Conservation (phyloP, 768 basidiomycete species). For the Russula olivacea region DNA sequence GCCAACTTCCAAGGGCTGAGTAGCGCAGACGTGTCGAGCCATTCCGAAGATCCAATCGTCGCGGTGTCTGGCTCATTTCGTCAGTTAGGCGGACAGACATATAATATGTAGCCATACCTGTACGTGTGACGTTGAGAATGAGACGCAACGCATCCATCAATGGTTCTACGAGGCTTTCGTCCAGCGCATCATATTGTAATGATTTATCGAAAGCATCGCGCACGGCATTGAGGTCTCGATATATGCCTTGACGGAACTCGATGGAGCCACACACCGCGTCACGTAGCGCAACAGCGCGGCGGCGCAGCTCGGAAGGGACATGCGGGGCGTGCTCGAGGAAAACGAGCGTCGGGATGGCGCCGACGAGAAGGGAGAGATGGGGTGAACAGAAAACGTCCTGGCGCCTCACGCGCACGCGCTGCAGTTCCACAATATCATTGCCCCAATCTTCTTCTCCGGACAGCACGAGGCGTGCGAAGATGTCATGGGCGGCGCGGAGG, state of each 20-base stretch:
- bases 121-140: constrained; percentile 58
- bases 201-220: constrained; percentile 62
- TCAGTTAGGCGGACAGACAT: background rate
- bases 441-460: constrained; percentile 41
- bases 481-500: constrained; percentile 54
- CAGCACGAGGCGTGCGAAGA: constrained; percentile 58
- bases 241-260: constrained; percentile 71
- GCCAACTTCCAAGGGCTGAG: constrained; percentile 82
- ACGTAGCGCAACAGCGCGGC: constrained; percentile 47
- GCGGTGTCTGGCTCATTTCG: constrained; percentile 10
- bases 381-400: constrained; percentile 61
- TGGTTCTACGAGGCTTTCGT: constrained; percentile 51
- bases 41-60: constrained; percentile 50
- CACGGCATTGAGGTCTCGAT: constrained; percentile 66
- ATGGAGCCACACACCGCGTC: constrained; percentile 52
- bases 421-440: constrained; percentile 55
- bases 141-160: constrained; percentile 61
- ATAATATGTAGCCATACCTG: constrained; percentile 37
- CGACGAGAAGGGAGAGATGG: constrained; percentile 58
- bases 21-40: constrained; percentile 56
- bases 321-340: constrained; percentile 58
- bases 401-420: constrained; percentile 62
- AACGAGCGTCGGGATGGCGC: constrained; percentile 62
- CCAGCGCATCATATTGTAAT: constrained; percentile 43
- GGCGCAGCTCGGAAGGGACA: constrained; percentile 46